phyloP scores from a whole-genome alignment of 352 stramenopile genomes.

The Pythium phragmitis region DNA sequence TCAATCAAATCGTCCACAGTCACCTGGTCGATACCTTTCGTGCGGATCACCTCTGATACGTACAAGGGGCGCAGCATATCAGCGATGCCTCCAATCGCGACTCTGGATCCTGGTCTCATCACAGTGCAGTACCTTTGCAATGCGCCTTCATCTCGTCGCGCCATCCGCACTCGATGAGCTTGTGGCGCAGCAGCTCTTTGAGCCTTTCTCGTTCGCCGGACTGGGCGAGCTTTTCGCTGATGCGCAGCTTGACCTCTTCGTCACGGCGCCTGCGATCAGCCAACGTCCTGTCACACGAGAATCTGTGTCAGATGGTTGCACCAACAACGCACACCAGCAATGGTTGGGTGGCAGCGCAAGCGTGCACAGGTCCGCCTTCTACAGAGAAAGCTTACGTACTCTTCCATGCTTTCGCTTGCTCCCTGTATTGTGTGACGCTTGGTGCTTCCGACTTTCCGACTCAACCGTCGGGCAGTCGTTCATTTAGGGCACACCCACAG shows the following conservation, averaged over 20 bases:
- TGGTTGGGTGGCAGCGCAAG: too few relatives aligned
- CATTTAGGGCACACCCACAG: not conserved
- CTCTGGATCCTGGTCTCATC: not conserved
- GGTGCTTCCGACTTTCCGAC: not conserved
- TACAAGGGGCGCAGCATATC: constrained; percentile 4
- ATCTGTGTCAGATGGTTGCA: not conserved
- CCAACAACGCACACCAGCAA: not conserved
- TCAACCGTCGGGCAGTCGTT: not conserved
- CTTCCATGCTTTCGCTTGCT: constrained; percentile 9
- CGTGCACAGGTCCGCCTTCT: not conserved
- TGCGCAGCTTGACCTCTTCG: constrained; percentile 21
- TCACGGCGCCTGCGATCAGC: constrained; percentile 15
- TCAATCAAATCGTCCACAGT: constrained; percentile 94
- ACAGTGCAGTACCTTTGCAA: constrained; percentile 67
- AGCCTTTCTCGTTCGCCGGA: constrained; percentile 26
- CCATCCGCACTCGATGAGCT: constrained; percentile 62
- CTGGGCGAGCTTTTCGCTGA: constrained; percentile 24
- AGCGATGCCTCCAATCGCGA: not conserved
- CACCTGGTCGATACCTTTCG: constrained; percentile 93
- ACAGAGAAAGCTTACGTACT: not conserved
- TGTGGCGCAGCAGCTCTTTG: constrained; percentile 28
- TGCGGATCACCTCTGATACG: constrained; percentile 88
- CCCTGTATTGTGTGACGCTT: not conserved
- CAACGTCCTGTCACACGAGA: constrained; percentile 3
- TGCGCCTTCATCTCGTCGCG: constrained; percentile 89